Conservation (phyloP, 2,329 filamentous ascomycete species). For the Aspergillus uvarum region DNA sequence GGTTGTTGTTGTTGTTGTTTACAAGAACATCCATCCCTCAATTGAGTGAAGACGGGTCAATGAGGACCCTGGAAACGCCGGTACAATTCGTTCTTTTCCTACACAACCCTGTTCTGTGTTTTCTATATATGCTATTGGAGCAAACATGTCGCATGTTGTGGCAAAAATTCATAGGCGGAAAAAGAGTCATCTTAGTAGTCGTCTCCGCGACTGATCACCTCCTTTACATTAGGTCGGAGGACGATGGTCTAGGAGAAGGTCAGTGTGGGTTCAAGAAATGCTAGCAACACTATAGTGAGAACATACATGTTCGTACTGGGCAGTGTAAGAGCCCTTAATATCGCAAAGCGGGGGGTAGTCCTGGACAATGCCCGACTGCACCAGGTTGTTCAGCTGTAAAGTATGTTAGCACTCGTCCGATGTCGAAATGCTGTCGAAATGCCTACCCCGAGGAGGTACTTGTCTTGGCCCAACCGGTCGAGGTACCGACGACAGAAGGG, state of each 20-base stretch:
- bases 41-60: background rate
- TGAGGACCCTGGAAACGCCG: background rate
- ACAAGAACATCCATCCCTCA: background rate
- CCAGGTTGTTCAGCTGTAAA: constrained; percentile 75
- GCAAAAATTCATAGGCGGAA: background rate
- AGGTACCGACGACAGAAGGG: constrained; percentile 89
- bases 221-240: constrained; percentile 77
- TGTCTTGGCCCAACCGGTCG: constrained; percentile 89
- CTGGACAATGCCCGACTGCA: constrained; percentile 80
- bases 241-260: constrained; percentile 63
- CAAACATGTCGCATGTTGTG: background rate
- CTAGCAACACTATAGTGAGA: background rate
- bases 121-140: background rate
- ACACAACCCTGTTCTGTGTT: constrained; percentile 1
- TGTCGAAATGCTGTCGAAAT: background rate
- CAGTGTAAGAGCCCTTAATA: constrained; percentile 91
- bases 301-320: constrained; percentile 91
- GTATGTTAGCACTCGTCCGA: constrained; percentile 4
- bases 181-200: constrained; percentile 62
- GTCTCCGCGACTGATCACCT: constrained; percentile 81
- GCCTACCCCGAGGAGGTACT: constrained; percentile 83
- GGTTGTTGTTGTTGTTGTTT: background rate
- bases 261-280: constrained; percentile 12
- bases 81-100: constrained; percentile 3
- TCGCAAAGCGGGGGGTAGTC: constrained; percentile 86